Conservation (phyloP, 352 stramenopile species). For the Phytopythium chamaehyphon region DNA sequence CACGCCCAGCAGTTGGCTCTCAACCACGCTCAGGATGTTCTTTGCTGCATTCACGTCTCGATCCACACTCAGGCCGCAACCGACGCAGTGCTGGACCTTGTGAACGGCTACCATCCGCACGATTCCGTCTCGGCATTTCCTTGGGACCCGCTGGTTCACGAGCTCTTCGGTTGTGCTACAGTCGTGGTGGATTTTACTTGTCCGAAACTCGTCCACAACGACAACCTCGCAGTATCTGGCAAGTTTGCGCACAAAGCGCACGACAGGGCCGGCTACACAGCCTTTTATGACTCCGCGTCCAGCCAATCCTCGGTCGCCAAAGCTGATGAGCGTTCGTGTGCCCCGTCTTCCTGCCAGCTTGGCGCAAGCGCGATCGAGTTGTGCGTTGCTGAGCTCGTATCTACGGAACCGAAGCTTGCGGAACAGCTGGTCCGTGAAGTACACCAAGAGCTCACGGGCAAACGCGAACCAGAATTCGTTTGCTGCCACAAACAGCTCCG, state of each 20-base stretch:
- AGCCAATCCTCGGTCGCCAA: slow-evolving; percentile 4
- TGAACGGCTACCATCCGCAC: background rate
- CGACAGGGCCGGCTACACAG: background rate
- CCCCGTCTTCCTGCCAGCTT: slow-evolving; percentile 1
- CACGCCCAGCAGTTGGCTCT: background rate
- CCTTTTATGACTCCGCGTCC: background rate
- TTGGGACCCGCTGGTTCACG: background rate
- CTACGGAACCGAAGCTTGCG: background rate
- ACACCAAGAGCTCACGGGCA: background rate
- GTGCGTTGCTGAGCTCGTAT: background rate
- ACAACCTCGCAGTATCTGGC: slow-evolving; percentile 6
- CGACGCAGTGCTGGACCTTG: slow-evolving; percentile 10
- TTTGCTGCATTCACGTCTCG: slow-evolving; percentile 2
- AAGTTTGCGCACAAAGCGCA: slow-evolving; percentile 5
- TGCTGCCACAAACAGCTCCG: background rate
- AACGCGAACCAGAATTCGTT: background rate
- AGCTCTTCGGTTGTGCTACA: background rate
- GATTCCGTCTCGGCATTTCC: too few species aligned
- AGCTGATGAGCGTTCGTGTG: slow-evolving; percentile 1
- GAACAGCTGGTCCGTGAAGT: background rate
- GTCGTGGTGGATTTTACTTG: slow-evolving; percentile 7
- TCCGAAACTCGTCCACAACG: slow-evolving; percentile 5
- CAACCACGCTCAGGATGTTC: slow-evolving; percentile 3
- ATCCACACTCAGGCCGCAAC: background rate
- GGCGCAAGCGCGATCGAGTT: background rate